Evolutionary conservation across 106 monocot genomes (phyloP).

Genomic region (Narthecium ossifragum): DNA sequence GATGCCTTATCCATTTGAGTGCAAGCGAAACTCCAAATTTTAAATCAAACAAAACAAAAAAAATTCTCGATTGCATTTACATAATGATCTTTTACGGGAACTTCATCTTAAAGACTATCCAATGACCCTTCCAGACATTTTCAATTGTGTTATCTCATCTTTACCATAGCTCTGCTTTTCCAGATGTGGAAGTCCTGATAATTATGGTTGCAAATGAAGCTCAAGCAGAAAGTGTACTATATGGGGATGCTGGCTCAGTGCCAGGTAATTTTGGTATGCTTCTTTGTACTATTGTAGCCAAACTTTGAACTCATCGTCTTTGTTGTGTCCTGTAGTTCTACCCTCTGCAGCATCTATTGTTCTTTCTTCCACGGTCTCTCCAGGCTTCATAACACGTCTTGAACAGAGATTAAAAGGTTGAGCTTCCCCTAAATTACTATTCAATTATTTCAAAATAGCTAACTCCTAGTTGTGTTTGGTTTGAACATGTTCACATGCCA

Average conservation of each 20-base stretch:
- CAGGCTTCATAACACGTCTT: slow-evolving; percentile 65
- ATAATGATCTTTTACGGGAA: too few relatives aligned
- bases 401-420: slow-evolving; percentile 66
- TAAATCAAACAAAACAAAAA: too few relatives aligned
- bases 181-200: slow-evolving; percentile 80
- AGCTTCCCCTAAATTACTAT: not conserved
- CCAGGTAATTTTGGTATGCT: slow-evolving; percentile 36
- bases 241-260: slow-evolving; percentile 69
- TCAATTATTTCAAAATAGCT: too few relatives aligned
- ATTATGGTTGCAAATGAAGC: slow-evolving; percentile 96
- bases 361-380: slow-evolving; percentile 93
- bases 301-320: not conserved
- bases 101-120: too few relatives aligned
- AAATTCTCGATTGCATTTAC: too few relatives aligned
- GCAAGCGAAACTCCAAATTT: too few relatives aligned
- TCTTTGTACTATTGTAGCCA: not conserved
- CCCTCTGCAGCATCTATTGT: slow-evolving; percentile 70
- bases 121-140: too few relatives aligned
- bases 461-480: too few relatives aligned
- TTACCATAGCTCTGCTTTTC: not conserved
- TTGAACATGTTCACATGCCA: too few relatives aligned
- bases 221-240: slow-evolving; percentile 86
- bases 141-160: too few relatives aligned
- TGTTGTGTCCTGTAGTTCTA: slow-evolving; percentile 43
- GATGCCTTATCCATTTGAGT: too few relatives aligned